These are phyloP conservation scores for Lycium ferocissimum DNA, from an alignment of 257 asterid species.

Conservation along the genomic window DNA sequence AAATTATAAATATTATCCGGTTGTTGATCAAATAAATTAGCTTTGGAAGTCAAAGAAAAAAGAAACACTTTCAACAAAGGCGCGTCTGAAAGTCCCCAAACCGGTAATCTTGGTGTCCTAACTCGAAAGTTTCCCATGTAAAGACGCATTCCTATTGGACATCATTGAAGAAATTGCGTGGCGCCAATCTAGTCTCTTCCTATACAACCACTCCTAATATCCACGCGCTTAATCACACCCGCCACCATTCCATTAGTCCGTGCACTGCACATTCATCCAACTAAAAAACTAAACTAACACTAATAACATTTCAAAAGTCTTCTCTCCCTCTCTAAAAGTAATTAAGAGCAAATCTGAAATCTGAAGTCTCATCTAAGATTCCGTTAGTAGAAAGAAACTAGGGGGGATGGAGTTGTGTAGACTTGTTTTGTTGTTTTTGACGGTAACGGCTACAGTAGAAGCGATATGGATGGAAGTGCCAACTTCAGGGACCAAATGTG, in stretches of 20 bases:
- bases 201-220: neutral
- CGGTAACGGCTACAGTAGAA: slow-evolving; percentile 48
- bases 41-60: too few relatives aligned
- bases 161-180: slow-evolving; percentile 16
- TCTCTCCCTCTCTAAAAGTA: neutral
- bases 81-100: neutral
- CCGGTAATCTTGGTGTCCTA: neutral
- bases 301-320: slow-evolving; percentile 21
- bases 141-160: slow-evolving; percentile 18
- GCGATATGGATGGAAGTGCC: slow-evolving; percentile 84
- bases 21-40: too few relatives aligned
- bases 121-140: neutral
- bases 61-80: neutral
- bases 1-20: too few relatives aligned
- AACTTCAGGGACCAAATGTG: slow-evolving; percentile 70
- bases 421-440: slow-evolving; percentile 34
- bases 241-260: neutral
- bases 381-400: neutral
- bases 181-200: neutral
- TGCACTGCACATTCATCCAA: neutral
- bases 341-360: neutral
- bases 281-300: neutral
- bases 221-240: slow-evolving; percentile 24
- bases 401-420: neutral
- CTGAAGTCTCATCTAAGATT: slow-evolving; percentile 2